Percentiles rank a stretch among this genome's conserved stretches.
Conservation (phyloP, 2,329 filamentous ascomycete species). For the Fusarium tjaetaba region DNA sequence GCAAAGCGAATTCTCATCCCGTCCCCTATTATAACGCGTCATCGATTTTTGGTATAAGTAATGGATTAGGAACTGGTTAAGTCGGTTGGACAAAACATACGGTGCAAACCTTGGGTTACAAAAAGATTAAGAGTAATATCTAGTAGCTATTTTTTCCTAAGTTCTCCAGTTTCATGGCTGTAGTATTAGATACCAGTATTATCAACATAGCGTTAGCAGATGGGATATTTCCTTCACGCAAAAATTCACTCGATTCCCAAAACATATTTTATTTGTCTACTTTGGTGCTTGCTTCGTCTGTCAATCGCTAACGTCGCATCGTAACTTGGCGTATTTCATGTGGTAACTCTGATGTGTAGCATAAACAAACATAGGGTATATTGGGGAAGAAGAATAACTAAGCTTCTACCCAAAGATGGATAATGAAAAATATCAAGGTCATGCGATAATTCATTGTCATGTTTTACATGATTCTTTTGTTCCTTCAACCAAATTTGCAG, state of each 20-base stretch:
- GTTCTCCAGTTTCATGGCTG: neutral
- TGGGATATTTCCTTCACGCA: neutral
- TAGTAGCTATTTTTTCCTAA: conserved; percentile 21
- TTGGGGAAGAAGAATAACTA: neutral
- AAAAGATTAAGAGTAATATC: conserved; percentile 23
- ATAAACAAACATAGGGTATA: neutral
- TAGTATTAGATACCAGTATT: conserved; percentile 7
- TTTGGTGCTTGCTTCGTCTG: neutral
- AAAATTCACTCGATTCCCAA: neutral
- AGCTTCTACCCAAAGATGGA: neutral
- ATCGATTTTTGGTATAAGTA: conserved; percentile 12
- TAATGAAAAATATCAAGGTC: neutral
- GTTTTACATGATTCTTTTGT: neutral
- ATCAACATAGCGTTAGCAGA: neutral
- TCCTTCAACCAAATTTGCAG: neutral
- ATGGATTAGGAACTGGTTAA: neutral
- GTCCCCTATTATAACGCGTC: neutral
- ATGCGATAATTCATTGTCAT: neutral
- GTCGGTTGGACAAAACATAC: neutral
- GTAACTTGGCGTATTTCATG: neutral
- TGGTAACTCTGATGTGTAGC: neutral
- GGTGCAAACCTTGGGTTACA: conserved; percentile 7
- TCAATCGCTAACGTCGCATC: neutral
- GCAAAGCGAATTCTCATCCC: neutral
- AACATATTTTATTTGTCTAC: neutral